Conservation (phyloP, 2,329 filamentous ascomycete genomes). For the Fusarium subtropicale region DNA sequence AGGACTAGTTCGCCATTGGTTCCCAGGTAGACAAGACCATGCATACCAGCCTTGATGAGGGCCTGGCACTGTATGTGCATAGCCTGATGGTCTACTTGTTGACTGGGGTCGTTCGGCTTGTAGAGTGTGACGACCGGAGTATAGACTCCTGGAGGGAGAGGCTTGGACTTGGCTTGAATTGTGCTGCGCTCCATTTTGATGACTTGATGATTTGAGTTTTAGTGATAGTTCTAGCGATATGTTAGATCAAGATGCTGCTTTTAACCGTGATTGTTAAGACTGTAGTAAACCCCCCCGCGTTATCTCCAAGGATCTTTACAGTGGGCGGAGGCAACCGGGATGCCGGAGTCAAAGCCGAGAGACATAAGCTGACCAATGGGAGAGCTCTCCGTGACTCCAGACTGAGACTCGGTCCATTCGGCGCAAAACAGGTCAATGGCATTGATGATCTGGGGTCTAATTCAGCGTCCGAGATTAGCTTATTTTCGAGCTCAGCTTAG, state of each 20-base stretch:
- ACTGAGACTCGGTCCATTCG: neutral
- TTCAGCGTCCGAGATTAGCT: conserved; percentile 9
- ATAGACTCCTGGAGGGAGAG: conserved; percentile 58
- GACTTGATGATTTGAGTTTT: neutral
- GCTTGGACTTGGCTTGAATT: conserved; percentile 52
- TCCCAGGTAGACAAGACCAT: conserved; percentile 60
- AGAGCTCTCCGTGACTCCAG: conserved; percentile 11
- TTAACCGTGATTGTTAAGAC: neutral
- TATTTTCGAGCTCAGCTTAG: conserved; percentile 13
- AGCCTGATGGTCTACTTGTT: conserved; percentile 58
- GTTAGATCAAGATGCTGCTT: neutral
- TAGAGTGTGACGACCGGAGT: conserved; percentile 61
- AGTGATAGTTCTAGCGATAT: neutral
- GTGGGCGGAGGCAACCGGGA: neutral
- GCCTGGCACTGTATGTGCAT: conserved; percentile 58
- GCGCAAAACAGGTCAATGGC: neutral
- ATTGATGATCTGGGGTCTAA: neutral
- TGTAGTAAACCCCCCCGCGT: neutral
- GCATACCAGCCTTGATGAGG: conserved; percentile 57
- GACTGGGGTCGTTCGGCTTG: conserved; percentile 52
- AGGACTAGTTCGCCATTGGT: conserved; percentile 61
- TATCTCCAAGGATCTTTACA: conserved; percentile 20
- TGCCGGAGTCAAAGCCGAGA: conserved; percentile 11
- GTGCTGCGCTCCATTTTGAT: conserved; percentile 46
- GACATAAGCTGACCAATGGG: neutral